Evolutionary conservation across 768 basidiomycete species (phyloP).

Genomic region (Mycena galericulata): DNA sequence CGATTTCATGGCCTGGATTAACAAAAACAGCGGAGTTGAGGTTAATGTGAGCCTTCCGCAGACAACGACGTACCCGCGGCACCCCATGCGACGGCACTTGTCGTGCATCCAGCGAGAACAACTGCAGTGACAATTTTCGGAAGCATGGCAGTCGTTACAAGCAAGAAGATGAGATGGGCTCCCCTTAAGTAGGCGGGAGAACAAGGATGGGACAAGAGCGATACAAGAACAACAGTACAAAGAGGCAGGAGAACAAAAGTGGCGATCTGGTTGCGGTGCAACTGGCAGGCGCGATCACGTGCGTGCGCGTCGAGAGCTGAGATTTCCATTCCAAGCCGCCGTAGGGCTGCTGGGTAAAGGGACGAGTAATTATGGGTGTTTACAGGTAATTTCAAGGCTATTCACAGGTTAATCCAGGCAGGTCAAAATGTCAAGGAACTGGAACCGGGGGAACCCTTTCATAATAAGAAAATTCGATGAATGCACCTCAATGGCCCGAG

Average conservation of each 20-base stretch:
- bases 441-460: too few relatives aligned
- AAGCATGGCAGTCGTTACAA: conserved; percentile 9
- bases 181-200: neutral
- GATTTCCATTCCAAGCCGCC: neutral
- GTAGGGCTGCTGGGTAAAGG: too few relatives aligned
- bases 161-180: neutral
- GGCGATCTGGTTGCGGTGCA: neutral
- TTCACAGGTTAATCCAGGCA: too few relatives aligned
- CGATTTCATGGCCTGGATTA: conserved; percentile 89
- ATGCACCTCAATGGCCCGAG: too few relatives aligned
- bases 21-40: neutral
- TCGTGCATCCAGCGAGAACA: conserved; percentile 24
- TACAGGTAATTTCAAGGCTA: too few relatives aligned
- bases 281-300: neutral
- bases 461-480: too few relatives aligned
- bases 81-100: conserved; percentile 52
- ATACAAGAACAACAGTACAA: neutral
- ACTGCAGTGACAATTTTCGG: neutral
- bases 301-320: neutral
- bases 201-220: neutral
- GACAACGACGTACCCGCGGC: conserved; percentile 49
- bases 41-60: neutral
- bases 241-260: conserved; percentile 4
- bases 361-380: too few relatives aligned
- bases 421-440: too few relatives aligned